phyloP scores from a whole-genome alignment of 164 flowering plant genomes.

The Vitis amurensis region DNA sequence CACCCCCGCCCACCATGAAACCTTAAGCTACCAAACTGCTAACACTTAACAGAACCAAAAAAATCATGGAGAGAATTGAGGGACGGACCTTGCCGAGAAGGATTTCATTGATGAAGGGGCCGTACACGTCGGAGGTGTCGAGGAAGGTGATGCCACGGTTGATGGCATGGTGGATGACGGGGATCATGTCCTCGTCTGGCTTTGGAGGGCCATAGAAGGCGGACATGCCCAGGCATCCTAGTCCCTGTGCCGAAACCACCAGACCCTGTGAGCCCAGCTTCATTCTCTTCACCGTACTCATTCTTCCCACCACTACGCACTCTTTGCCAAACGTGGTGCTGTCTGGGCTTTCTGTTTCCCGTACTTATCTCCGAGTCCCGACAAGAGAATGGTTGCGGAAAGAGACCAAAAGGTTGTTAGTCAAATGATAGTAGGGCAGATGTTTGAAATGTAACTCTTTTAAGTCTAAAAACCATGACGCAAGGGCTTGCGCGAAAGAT shows the following conservation, averaged over 20 bases:
- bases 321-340: too few species aligned
- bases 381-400: too few species aligned
- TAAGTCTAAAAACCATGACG: too few species aligned
- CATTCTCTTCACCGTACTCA: constrained; percentile 16
- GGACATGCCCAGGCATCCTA: constrained; percentile 24
- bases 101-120: constrained; percentile 34
- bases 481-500: too few species aligned
- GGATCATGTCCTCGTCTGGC: constrained; percentile 16
- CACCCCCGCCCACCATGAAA: not conserved
- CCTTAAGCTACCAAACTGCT: not conserved
- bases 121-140: constrained; percentile 46
- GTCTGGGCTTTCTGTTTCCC: too few species aligned
- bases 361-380: too few species aligned
- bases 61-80: not conserved
- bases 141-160: constrained; percentile 12
- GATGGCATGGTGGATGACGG: constrained; percentile 36
- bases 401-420: too few species aligned
- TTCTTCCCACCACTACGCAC: too few species aligned
- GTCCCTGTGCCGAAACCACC: constrained; percentile 16
- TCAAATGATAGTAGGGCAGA: too few species aligned
- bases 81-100: constrained; percentile 20
- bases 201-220: constrained; percentile 13
- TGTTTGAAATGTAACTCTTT: too few species aligned
- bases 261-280: constrained; percentile 32
- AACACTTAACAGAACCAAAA: not conserved